Percentiles rank a stretch among this genome's conserved stretches.
phyloP scores from a whole-genome alignment of 179 eudicot species.

The Silene noctiflora region DNA sequence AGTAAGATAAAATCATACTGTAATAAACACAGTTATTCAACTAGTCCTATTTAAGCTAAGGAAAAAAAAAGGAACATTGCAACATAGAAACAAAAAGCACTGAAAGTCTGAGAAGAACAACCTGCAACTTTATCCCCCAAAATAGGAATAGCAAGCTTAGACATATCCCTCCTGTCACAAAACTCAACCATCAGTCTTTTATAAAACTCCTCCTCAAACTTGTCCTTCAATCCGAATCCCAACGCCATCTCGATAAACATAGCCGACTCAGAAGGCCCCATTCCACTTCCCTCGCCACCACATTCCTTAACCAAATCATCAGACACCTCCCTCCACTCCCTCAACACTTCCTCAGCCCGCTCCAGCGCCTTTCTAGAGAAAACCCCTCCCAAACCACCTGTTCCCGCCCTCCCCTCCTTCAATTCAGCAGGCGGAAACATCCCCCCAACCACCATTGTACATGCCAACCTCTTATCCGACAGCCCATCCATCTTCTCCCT shows the following conservation, averaged over 20 bases:
- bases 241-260: constrained; percentile 48
- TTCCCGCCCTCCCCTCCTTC: constrained; percentile 22
- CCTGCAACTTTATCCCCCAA: constrained; percentile 48
- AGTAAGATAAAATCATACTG: too few relatives aligned
- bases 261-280: constrained; percentile 45
- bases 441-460: constrained; percentile 36
- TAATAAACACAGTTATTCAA: too few relatives aligned
- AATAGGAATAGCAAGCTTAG: constrained; percentile 43
- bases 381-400: neutral
- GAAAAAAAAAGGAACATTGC: neutral
- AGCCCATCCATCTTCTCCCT: constrained; percentile 28
- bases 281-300: constrained; percentile 27
- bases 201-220: constrained; percentile 45
- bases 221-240: constrained; percentile 52
- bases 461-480: constrained; percentile 55
- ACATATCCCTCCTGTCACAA: constrained; percentile 47
- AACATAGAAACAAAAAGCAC: neutral
- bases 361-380: constrained; percentile 31
- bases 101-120: constrained; percentile 12
- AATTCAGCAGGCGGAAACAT: constrained; percentile 31
- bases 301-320: constrained; percentile 25
- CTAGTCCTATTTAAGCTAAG: neutral
- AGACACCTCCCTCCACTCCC: constrained; percentile 36
- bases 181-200: constrained; percentile 45
- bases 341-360: constrained; percentile 38